Evolutionary conservation across 2,329 filamentous ascomycete species (phyloP).

Genomic region (Rasamsonia emersonii): DNA sequence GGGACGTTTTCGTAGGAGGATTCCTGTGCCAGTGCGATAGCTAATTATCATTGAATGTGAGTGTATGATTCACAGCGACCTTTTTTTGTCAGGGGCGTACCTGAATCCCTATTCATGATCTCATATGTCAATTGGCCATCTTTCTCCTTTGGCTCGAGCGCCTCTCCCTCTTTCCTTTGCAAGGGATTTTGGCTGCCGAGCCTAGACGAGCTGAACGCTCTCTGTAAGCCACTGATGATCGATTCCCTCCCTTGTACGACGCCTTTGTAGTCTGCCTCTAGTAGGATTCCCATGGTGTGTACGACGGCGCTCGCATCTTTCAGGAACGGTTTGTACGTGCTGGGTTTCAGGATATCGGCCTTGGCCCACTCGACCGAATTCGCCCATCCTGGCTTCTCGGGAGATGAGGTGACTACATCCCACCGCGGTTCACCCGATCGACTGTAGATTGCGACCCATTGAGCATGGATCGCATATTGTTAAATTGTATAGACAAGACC

Average conservation of each 20-base stretch:
- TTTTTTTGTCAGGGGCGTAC: no score
- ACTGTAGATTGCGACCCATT: slow-evolving; percentile 39
- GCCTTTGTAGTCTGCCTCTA: slow-evolving; percentile 97
- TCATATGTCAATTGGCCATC: slow-evolving; percentile 86
- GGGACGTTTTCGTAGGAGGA: slow-evolving; percentile 55
- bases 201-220: slow-evolving; percentile 65
- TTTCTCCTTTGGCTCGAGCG: slow-evolving; percentile 56
- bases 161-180: slow-evolving; percentile 49
- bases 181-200: slow-evolving; percentile 60
- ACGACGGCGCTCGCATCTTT: slow-evolving; percentile 74
- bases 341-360: slow-evolving; percentile 76
- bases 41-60: no score
- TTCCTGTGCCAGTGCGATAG: slow-evolving; percentile 73
- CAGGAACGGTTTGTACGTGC: slow-evolving; percentile 69
- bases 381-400: slow-evolving; percentile 69
- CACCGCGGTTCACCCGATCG: slow-evolving; percentile 86
- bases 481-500: slow-evolving; percentile 3
- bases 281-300: slow-evolving; percentile 89
- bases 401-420: slow-evolving; percentile 65
- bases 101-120: slow-evolving; percentile 84
- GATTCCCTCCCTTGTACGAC: slow-evolving; percentile 77
- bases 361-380: slow-evolving; percentile 76
- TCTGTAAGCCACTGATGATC: slow-evolving; percentile 65
- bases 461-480: not conserved
- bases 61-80: no score